Conservation (phyloP, 2,329 filamentous ascomycete genomes). For the Bretziella fagacearum region DNA sequence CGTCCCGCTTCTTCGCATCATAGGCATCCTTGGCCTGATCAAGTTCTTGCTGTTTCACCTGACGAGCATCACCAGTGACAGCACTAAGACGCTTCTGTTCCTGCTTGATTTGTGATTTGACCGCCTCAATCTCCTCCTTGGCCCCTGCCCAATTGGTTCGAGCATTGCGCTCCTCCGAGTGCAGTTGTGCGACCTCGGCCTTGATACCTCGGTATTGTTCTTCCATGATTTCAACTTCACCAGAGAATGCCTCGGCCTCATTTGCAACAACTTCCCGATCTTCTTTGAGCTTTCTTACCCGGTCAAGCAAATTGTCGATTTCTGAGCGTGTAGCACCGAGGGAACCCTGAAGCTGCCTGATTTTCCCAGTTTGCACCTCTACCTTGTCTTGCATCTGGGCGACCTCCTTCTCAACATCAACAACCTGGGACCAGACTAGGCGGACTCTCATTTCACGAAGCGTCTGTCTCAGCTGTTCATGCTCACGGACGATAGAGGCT, state of each 20-base stretch:
- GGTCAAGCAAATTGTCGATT: conserved; percentile 3
- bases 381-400: conserved; percentile 20
- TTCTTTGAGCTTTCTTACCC: conserved; percentile 17
- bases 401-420: conserved; percentile 45
- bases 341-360: neutral
- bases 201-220: conserved; percentile 29
- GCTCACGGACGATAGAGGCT: conserved; percentile 47
- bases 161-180: neutral
- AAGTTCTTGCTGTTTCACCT: conserved; percentile 41
- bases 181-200: conserved; percentile 44
- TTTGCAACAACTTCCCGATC: conserved; percentile 19
- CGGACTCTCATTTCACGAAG: conserved; percentile 44
- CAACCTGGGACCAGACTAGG: conserved; percentile 76
- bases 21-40: conserved; percentile 1
- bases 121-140: conserved; percentile 28
- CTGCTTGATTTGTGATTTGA: conserved; percentile 31
- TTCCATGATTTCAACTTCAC: conserved; percentile 24
- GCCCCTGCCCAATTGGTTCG: conserved; percentile 34
- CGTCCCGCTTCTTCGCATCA: neutral
- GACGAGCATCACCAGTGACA: conserved; percentile 52
- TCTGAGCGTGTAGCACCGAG: neutral
- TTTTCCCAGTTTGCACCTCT: neutral
- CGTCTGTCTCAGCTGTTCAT: conserved; percentile 45
- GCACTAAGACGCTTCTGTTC: conserved; percentile 47
- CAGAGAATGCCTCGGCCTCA: neutral